Evolutionary conservation across 805 yeast species (phyloP).

Genomic region (Lipomyces sp.): DNA sequence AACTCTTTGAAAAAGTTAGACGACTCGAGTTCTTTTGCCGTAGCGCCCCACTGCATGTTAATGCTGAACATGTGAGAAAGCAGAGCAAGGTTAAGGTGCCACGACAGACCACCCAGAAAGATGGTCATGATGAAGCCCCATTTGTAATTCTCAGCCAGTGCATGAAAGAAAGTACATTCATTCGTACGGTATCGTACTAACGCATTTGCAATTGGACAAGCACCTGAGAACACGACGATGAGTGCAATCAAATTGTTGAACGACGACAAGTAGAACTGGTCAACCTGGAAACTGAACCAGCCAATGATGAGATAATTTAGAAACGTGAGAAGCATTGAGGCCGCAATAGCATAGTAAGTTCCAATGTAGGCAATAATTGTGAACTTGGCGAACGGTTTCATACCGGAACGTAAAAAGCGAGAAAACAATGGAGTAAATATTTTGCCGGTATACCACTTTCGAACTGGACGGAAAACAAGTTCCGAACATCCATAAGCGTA

Average conservation of each 20-base stretch:
- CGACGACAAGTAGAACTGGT: slow-evolving; percentile 20
- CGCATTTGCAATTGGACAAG: slow-evolving; percentile 17
- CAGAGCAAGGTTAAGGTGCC: slow-evolving; percentile 22
- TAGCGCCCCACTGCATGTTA: slow-evolving; percentile 31
- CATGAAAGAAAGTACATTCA: slow-evolving; percentile 11
- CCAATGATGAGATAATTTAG: slow-evolving; percentile 22
- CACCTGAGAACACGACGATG: slow-evolving; percentile 16
- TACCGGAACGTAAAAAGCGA: slow-evolving; percentile 13
- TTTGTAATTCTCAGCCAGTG: slow-evolving; percentile 12
- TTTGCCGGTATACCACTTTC: slow-evolving; percentile 13
- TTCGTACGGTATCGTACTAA: slow-evolving; percentile 19
- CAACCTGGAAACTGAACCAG: slow-evolving; percentile 14
- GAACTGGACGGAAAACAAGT: slow-evolving; percentile 23
- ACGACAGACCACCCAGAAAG: slow-evolving; percentile 25
- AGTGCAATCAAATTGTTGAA: slow-evolving; percentile 18
- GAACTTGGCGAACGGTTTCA: slow-evolving; percentile 19
- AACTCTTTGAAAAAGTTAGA: slow-evolving; percentile 27
- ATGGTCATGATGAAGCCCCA: slow-evolving; percentile 17
- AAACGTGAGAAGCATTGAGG: slow-evolving; percentile 9
- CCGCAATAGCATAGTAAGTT: slow-evolving; percentile 27
- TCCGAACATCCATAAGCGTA: slow-evolving; percentile 32
- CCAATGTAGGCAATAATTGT: slow-evolving; percentile 25
- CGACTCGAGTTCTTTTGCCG: slow-evolving; percentile 25
- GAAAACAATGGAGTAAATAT: slow-evolving; percentile 22
- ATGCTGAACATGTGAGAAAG: slow-evolving; percentile 22